phyloP scores from a whole-genome alignment of 1,284 basidiomycete species.

The Inonotus hispidus region DNA sequence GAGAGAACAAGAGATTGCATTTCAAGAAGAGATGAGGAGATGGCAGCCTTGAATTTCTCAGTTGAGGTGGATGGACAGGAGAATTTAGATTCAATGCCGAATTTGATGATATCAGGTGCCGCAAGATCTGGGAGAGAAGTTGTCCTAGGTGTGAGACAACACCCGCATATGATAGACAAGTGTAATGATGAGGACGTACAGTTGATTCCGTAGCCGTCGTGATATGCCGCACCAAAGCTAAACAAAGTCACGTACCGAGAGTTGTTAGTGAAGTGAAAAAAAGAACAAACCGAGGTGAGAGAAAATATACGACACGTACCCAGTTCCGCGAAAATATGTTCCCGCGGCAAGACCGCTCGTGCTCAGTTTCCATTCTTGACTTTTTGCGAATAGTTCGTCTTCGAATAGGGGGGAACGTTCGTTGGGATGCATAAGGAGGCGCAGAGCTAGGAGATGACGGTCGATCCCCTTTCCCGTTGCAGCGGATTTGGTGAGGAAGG shows the following conservation, averaged over 20 bases:
- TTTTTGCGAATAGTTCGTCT: constrained; percentile 74
- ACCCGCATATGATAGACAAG: constrained; percentile 1
- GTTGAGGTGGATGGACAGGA: constrained; percentile 73
- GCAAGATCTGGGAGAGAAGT: constrained; percentile 61
- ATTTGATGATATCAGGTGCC: constrained; percentile 79
- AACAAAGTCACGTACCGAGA: constrained; percentile 24
- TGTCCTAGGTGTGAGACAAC: too few relatives aligned
- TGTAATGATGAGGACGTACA: constrained; percentile 47
- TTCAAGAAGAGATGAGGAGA: constrained; percentile 67
- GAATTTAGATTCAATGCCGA: constrained; percentile 91
- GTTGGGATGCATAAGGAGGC: constrained; percentile 51
- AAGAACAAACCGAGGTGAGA: too few relatives aligned
- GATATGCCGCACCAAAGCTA: constrained; percentile 74
- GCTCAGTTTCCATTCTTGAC: constrained; percentile 86
- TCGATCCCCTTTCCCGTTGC: constrained; percentile 87
- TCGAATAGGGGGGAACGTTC: constrained; percentile 58
- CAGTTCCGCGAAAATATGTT: constrained; percentile 85
- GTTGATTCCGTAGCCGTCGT: constrained; percentile 89
- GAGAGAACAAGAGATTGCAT: constrained; percentile 42
- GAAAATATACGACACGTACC: constrained; percentile 45
- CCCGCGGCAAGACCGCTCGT: constrained; percentile 91
- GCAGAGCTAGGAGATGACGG: constrained; percentile 86
- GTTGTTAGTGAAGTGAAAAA: too few relatives aligned
- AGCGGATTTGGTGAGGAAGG: constrained; percentile 70
- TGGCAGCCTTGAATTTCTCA: constrained; percentile 56